These are phyloP conservation scores for Phtheirospermum japonicum DNA, from an alignment of 257 asterid genomes.

Conservation along the genomic window DNA sequence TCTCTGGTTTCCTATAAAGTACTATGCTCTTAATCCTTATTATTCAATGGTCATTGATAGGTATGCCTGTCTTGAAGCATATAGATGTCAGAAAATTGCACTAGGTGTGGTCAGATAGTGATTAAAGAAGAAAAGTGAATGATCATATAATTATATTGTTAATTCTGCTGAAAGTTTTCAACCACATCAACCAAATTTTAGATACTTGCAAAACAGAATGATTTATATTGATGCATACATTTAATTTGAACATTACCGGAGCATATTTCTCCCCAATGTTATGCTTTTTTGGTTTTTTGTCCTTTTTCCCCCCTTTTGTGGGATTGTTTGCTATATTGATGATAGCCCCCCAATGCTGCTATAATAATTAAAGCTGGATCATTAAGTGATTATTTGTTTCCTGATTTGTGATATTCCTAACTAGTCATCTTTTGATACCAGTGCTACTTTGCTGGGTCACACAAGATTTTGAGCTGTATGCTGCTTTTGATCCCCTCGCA, in stretches of 20 bases:
- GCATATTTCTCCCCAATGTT: constrained; percentile 1
- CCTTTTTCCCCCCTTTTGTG: no score
- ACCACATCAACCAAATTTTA: background rate
- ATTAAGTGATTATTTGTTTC: no score
- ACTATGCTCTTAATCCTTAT: background rate
- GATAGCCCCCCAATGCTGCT: no score
- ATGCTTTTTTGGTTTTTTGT: constrained; percentile 3
- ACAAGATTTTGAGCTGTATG: constrained; percentile 92
- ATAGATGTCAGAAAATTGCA: background rate
- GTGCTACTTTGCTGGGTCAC: constrained; percentile 98
- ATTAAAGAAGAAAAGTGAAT: background rate
- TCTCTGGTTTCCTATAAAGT: no score
- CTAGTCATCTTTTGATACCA: constrained; percentile 32
- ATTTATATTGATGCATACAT: background rate
- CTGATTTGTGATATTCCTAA: constrained; percentile 30
- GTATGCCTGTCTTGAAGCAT: background rate
- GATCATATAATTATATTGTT: background rate
- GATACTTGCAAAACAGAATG: background rate
- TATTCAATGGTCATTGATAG: background rate
- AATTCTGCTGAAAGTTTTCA: background rate
- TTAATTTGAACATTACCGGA: constrained; percentile 2
- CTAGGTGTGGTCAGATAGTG: background rate
- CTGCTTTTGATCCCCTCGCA: constrained; percentile 99
- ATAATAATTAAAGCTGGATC: no score
- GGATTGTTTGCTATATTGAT: no score